These are phyloP conservation scores for Neofusicoccum sp. DNA, from an alignment of 2,329 filamentous ascomycete genomes.

Conservation along the genomic window DNA sequence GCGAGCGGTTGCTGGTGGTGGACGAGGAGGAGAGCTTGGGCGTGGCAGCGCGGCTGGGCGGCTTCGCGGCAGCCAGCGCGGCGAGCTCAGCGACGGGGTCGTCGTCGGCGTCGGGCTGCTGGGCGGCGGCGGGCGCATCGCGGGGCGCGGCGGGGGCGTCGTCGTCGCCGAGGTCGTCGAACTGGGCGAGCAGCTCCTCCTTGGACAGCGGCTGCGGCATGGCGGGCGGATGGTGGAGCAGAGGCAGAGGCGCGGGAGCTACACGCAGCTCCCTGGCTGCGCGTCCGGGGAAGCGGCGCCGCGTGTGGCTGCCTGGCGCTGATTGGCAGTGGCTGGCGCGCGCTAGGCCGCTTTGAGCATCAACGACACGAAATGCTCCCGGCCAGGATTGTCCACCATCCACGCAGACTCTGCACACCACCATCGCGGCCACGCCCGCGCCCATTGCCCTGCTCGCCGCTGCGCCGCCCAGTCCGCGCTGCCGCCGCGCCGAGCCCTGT, in stretches of 20 bases:
- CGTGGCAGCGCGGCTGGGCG: conserved; percentile 73
- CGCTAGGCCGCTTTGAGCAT: neutral
- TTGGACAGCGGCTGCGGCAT: conserved; percentile 45
- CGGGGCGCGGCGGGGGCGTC: conserved; percentile 34
- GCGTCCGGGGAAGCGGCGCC: conserved; percentile 4
- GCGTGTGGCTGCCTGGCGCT: neutral
- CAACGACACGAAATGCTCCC: conserved; percentile 21
- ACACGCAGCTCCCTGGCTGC: neutral
- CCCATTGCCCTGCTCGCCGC: neutral
- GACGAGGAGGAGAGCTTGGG: conserved; percentile 64
- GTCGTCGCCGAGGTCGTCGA: conserved; percentile 46
- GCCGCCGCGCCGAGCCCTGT: neutral
- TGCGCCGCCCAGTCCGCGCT: neutral
- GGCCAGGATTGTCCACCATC: conserved; percentile 15
- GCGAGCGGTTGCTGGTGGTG: conserved; percentile 40
- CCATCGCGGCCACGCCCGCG: conserved; percentile 6
- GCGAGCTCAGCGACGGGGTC: conserved; percentile 89
- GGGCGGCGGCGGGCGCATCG: conserved; percentile 38
- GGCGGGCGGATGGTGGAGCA: neutral
- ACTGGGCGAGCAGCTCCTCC: conserved; percentile 50
- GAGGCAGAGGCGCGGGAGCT: neutral
- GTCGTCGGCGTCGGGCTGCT: conserved; percentile 53
- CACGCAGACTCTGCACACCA: conserved; percentile 14
- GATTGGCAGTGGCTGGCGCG: conserved; percentile 14
- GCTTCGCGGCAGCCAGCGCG: conserved; percentile 67